Evolutionary conservation across 2,329 filamentous ascomycete species (phyloP), one percentile per base, ranked within the genome.

Genomic region (Paraphaeosphaeria sporulosa): DNA sequence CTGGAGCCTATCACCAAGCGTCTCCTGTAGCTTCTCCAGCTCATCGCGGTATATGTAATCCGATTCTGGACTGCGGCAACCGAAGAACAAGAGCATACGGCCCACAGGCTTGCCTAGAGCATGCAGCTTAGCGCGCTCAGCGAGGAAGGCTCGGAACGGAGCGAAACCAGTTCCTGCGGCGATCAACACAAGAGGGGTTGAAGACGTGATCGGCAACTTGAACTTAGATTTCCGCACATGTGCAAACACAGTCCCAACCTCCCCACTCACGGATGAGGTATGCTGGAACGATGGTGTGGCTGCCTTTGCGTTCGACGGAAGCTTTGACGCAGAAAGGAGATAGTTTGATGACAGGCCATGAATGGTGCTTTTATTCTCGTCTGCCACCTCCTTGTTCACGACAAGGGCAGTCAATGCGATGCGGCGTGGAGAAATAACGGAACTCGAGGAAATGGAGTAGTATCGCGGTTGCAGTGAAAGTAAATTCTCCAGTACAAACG

Each of bases 121-220:
- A 25, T 70, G 66, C 2, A 76, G 59, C 44, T 74, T 75, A 25
- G 76, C 75, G 10, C 75, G 71, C 53, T 78, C 74, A 25, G 71
- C 63, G 38, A 77, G 52, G 56, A 77, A 77, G 4, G 73, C 74
- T 15, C 72, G 68, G 60, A 77, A 76, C 0, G 74, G 74, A 9
- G 74, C 74, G 36, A 77, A 69, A 10, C 74, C 74, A n/a, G 73
- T 76, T 9, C 74, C 74, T 4, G 74, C 74, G 38, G 63, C 66
- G 47, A 78, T 68, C 63, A 81, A 84, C 53, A 87, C 76, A 10
- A 88, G 70, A 0, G 85, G 85, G 0, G 75, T 80, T 4, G 73
- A 76, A 7, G 76, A 68, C 0, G 75, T 69, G 12, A 76, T 68
- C 0, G 83, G 83, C 2, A 84, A 76, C 52, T 81, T 82, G 74